Evolutionary conservation across 805 yeast genomes (phyloP), one percentile per base, ranked within the genome.

Genomic region (Helenozyma rhizophorensis): DNA sequence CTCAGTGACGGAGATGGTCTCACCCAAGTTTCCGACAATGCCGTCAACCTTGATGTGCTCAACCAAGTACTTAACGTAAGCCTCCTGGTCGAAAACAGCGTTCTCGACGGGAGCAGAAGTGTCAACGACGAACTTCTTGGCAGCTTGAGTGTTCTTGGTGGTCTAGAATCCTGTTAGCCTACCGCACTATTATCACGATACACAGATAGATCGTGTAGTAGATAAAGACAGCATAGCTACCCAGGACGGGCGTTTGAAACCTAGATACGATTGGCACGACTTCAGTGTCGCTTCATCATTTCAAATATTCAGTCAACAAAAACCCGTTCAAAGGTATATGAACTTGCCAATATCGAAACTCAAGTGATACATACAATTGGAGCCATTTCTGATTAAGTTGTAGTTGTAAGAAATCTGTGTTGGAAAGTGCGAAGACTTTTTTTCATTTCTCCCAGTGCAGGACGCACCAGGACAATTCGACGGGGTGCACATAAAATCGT

Each of bases 11-110:
- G 89, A 75, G 78, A 93, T 80, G 65, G 82, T 84, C 68, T 85
- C 89, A 75, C 96, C 96, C 65, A 93, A 83, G 90, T 88, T 85
- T 72, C 97, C 96, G 60, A 85, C 76, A 64, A 83, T 80, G 71
- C 90, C 89, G 51, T 93, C 99, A 64, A 93, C 90, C 83, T 93
- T 93, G 86, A 93, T 90, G 87, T 87, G 96, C 77, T 93, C 97
- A 69, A 83, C 80, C 72, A 93, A 83, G 90, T 82, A 93, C 80
- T 93, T 90, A 63, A 86, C 95, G 81, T 90, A 88, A 60, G 94
- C 81, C 65, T 93, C 83, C 70, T 94, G 93, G 83, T 93, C 97
- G 62, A 88, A 86, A 66, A 90, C 95, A 77, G 89, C 94, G 73
- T 85, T 86, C 69, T 86, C 95, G 65, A 88, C 88, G 75, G 96